These are phyloP conservation scores for Echinochloa phyllopogon DNA, from an alignment of 176 grass and related monocot species.

Conservation along the genomic window DNA sequence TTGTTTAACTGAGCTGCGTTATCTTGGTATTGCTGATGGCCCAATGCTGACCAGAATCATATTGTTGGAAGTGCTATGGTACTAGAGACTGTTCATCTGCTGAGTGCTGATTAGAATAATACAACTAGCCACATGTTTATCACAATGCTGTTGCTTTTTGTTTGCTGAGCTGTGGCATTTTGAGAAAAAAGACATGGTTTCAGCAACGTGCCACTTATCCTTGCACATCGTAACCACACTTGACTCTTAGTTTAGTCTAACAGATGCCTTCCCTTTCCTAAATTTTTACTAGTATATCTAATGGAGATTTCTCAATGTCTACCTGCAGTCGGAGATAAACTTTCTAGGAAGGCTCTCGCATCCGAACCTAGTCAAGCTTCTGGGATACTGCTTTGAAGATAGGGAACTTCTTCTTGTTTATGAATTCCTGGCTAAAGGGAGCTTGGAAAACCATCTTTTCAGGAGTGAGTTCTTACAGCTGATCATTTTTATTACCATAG, in stretches of 20 bases:
- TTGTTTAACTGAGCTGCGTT: conserved; percentile 1
- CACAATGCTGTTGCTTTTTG: conserved; percentile 35
- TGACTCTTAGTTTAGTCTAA: conserved; percentile 17
- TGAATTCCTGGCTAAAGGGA: conserved; percentile 86
- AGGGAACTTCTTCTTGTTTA: conserved; percentile 83
- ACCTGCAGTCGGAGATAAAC: conserved; percentile 81
- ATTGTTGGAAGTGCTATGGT: conserved; percentile 9
- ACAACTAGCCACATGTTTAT: conserved; percentile 49
- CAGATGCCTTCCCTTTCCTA: background rate
- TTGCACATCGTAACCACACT: background rate
- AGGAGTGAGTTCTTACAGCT: conserved; percentile 60
- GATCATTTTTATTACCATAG: background rate
- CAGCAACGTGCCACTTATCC: background rate
- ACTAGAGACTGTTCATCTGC: conserved; percentile 29
- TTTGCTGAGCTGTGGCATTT: conserved; percentile 21
- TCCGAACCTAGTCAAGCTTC: conserved; percentile 79
- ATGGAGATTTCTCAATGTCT: conserved; percentile 32
- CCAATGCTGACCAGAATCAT: conserved; percentile 39
- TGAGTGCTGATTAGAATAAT: conserved; percentile 22
- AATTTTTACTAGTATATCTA: conserved; percentile 19
- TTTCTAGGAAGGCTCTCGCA: conserved; percentile 88
- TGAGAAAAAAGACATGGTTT: background rate
- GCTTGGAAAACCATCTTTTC: conserved; percentile 96
- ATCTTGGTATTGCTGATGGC: conserved; percentile 21
- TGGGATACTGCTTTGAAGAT: conserved; percentile 82